Evolutionary conservation across 495 filamentous ascomycete species (phyloP).

Genomic region (Cudoniella acicularis): DNA sequence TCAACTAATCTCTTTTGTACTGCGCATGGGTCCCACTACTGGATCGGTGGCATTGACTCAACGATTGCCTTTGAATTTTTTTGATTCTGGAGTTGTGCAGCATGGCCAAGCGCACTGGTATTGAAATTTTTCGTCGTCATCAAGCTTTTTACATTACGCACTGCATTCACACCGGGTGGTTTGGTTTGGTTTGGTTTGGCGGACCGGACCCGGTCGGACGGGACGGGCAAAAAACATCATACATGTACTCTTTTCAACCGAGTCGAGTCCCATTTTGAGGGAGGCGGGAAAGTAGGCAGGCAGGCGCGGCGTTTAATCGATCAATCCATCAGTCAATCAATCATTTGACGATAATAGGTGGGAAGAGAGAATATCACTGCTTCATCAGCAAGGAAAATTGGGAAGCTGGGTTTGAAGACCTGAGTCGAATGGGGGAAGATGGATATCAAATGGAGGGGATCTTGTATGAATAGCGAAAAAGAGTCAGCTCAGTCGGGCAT

Average conservation of each 20-base stretch:
- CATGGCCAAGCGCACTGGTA: neutral
- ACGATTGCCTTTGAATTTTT: conserved; percentile 4
- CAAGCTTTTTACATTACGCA: conserved; percentile 8
- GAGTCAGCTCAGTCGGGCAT: too few relatives aligned
- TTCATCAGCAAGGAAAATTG: conserved; percentile 15
- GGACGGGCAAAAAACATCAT: conserved; percentile 12
- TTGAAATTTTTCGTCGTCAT: too few relatives aligned
- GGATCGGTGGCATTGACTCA: neutral
- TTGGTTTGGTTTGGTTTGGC: conserved; percentile 11
- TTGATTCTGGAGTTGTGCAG: conserved; percentile 9
- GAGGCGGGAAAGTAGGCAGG: neutral
- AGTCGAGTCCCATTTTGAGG: conserved; percentile 18
- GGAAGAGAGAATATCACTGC: conserved; percentile 9
- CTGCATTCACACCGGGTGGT: conserved; percentile 21
- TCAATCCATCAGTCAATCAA: too few relatives aligned
- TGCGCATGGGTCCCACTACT: neutral
- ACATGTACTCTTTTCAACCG: conserved; percentile 29
- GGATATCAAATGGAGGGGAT: neutral
- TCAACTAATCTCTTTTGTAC: conserved; percentile 62
- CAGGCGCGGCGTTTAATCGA: too few relatives aligned
- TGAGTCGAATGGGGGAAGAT: neutral
- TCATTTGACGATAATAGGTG: neutral
- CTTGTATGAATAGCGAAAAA: conserved; percentile 16
- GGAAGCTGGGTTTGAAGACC: too few relatives aligned
- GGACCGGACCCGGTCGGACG: neutral